A percentile compares a stretch with the other conserved stretches of the same genome.
Conservation (phyloP, 306 rosid genomes). For the Mucuna pruriens region DNA sequence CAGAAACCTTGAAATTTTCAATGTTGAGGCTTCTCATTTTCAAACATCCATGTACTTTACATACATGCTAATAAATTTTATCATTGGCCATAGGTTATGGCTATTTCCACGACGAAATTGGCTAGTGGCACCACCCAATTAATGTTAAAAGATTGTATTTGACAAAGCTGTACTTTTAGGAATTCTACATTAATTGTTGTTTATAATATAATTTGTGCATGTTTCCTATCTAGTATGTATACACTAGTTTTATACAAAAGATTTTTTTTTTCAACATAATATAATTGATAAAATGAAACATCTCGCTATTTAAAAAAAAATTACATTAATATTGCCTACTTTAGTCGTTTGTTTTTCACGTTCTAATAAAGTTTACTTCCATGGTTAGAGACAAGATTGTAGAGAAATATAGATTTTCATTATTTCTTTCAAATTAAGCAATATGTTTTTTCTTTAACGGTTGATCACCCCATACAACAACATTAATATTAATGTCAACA, state of each 20-base stretch:
- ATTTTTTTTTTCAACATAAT: background rate
- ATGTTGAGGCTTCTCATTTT: background rate
- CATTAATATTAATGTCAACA: background rate
- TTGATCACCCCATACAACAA: conserved; percentile 23
- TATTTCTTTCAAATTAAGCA: conserved; percentile 4
- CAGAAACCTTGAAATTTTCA: background rate
- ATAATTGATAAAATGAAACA: background rate
- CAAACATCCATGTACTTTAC: background rate
- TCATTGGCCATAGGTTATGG: background rate
- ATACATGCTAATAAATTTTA: background rate
- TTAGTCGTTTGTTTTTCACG: conserved; percentile 17
- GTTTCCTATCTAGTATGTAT: background rate
- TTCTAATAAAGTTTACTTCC: conserved; percentile 6
- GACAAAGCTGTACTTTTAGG: background rate
- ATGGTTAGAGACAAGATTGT: background rate
- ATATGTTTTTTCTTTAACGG: background rate
- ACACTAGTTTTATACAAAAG: background rate
- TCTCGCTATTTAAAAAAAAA: background rate
- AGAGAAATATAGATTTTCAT: background rate
- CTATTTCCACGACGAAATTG: background rate
- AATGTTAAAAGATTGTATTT: conserved; percentile 19
- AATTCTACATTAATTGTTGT: background rate
- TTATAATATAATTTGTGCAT: background rate
- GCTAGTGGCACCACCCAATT: background rate
- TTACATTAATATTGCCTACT: background rate